Evolutionary conservation across 148 eudicot species (phyloP).

Genomic region (Rhododendron ovatum): DNA sequence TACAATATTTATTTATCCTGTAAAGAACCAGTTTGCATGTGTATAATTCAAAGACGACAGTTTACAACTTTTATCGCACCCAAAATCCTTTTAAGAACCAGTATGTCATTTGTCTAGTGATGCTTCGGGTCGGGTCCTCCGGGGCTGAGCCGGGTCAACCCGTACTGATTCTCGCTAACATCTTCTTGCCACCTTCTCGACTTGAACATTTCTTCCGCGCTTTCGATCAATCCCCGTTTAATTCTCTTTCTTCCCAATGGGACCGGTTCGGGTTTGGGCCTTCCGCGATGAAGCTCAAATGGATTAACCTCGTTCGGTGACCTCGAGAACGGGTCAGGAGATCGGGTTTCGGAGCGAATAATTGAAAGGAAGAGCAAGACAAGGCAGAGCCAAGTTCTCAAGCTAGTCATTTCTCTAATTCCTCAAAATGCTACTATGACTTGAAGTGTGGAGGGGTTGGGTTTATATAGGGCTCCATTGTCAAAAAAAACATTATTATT

Average conservation of each 20-base stretch:
- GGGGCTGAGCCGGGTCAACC: conserved; percentile 29
- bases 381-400: conserved; percentile 33
- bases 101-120: conserved; percentile 18
- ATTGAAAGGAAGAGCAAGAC: conserved; percentile 12
- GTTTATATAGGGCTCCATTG: conserved; percentile 17
- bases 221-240: conserved; percentile 21
- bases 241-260: neutral
- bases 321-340: conserved; percentile 10
- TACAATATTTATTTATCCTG: no score
- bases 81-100: neutral
- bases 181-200: conserved; percentile 13
- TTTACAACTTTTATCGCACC: neutral
- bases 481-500: neutral
- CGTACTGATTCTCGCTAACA: conserved; percentile 8
- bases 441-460: conserved; percentile 5
- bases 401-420: conserved; percentile 18
- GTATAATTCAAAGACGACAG: neutral
- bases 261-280: neutral
- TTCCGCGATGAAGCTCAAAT: neutral
- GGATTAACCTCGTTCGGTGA: neutral
- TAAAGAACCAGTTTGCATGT: neutral
- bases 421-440: neutral
- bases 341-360: conserved; percentile 16
- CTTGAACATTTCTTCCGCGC: conserved; percentile 30
- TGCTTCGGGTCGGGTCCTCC: conserved; percentile 61